Evolutionary conservation across 2,329 filamentous ascomycete genomes (phyloP).

Genomic region (Verticillium alfalfae): DNA sequence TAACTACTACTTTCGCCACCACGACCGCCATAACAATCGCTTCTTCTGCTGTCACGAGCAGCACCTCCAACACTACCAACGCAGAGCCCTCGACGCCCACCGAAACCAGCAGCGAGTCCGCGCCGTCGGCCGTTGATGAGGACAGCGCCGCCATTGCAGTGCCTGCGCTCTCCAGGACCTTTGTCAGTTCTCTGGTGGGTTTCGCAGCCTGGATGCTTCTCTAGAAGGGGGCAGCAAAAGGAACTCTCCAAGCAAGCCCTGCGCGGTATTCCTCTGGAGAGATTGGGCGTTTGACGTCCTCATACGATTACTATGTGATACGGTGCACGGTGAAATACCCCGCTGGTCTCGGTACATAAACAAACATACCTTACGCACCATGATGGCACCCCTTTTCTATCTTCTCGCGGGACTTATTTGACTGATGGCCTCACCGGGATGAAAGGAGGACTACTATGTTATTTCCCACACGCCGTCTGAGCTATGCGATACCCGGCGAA

Average conservation of each 20-base stretch:
- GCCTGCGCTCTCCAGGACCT: not conserved
- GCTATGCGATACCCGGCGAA: not conserved
- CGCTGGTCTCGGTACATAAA: not conserved
- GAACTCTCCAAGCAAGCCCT: not conserved
- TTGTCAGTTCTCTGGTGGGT: not conserved
- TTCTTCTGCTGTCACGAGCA: not conserved
- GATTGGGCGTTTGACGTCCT: not conserved
- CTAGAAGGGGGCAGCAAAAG: not conserved
- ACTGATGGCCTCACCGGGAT: not conserved
- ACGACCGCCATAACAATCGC: not conserved
- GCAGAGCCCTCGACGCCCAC: not conserved
- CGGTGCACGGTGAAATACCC: not conserved
- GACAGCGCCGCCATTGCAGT: not conserved
- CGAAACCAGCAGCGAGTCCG: not conserved
- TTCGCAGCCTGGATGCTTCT: conserved; percentile 1
- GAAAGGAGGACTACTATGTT: not conserved
- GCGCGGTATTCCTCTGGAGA: not conserved
- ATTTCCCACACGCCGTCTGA: not conserved
- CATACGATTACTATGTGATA: not conserved
- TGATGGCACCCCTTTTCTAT: not conserved
- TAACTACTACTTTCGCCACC: not conserved
- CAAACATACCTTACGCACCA: not conserved
- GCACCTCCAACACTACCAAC: not conserved
- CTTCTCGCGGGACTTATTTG: not conserved
- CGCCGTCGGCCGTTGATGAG: not conserved